Base-by-base conservation (phyloP, 1,284 basidiomycete species). In the Porphyrellus sp. region DNA sequence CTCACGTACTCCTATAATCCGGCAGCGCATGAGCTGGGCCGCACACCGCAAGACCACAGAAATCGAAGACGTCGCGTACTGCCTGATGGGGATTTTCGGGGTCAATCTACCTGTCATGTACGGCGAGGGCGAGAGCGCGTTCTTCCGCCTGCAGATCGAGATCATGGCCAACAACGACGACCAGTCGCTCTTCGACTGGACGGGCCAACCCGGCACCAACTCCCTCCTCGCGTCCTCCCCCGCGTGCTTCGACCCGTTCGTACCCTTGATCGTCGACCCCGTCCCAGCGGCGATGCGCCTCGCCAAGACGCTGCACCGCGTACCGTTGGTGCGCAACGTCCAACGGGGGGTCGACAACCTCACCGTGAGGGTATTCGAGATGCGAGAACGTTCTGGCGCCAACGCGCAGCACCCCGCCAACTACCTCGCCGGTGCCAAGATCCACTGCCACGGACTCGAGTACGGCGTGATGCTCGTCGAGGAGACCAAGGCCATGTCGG, bases 21-120 rank as follows among this genome's bases (percentile, higher is more conserved):
- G 60, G 1, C 52, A 63, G 41, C 62, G 60, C n/a, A 63, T 62
- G 62, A 64, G 57, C 52, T 63, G 61, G 61, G 63, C 61, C 15
- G 52, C 63, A 0, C 54, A 21, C 39, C 61, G 61, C 38, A 63
- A 55, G 52, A 64, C 61, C 23, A 64, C 63, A 6, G 58, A 64
- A 41, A 3, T 54, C 27, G 61, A 62, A 31, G 61, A 65, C 46
- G 34, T 40, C 5, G 61, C 61, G 5, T 63, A 63, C 18, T 52
- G 46, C 33, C 55, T 65, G 28, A 61, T 63, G 63, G 61, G 63
- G 11, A 53, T 63, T 45, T 65, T 63, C 33, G 50, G 54, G 21
- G 51, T 63, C 20, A 52, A 62, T 40, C 52, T 62, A 33, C 60
- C 63, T 16, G 55, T 63, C 52, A 56, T 65, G 54, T 63, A 63